phyloP scores from a whole-genome alignment of 2,329 filamentous ascomycete genomes.

The Aspergillus eucalypticola region DNA sequence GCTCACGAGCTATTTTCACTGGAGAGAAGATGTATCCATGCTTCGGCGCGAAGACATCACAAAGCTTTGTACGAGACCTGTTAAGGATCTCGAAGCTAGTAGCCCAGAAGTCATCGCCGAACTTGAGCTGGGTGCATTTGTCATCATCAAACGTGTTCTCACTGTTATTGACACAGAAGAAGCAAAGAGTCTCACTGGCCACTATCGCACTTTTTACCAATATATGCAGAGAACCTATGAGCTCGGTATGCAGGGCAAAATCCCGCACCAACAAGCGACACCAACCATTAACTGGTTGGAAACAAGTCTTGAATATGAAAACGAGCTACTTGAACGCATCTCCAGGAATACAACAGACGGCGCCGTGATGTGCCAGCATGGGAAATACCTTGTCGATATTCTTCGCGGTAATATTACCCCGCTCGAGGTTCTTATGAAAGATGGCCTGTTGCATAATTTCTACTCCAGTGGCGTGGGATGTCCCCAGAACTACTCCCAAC shows the following conservation, averaged over 20 bases:
- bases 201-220: not conserved
- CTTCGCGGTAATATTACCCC: not conserved
- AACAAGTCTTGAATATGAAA: not conserved
- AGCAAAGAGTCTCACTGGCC: not conserved
- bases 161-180: not conserved
- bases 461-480: not conserved
- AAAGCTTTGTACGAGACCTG: not conserved
- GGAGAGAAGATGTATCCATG: not conserved
- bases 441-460: not conserved
- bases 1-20: not conserved
- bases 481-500: not conserved
- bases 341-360: conserved; percentile 5
- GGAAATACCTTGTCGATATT: not conserved
- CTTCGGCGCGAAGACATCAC: not conserved
- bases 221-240: not conserved
- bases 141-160: not conserved
- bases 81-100: not conserved
- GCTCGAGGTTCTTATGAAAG: not conserved
- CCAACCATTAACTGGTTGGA: not conserved
- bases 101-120: not conserved
- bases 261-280: not conserved
- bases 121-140: not conserved
- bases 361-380: not conserved
- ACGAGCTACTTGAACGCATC: not conserved
- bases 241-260: not conserved